Evolutionary conservation across 306 rosid genomes (phyloP).

Genomic region (Carpinus viminea): DNA sequence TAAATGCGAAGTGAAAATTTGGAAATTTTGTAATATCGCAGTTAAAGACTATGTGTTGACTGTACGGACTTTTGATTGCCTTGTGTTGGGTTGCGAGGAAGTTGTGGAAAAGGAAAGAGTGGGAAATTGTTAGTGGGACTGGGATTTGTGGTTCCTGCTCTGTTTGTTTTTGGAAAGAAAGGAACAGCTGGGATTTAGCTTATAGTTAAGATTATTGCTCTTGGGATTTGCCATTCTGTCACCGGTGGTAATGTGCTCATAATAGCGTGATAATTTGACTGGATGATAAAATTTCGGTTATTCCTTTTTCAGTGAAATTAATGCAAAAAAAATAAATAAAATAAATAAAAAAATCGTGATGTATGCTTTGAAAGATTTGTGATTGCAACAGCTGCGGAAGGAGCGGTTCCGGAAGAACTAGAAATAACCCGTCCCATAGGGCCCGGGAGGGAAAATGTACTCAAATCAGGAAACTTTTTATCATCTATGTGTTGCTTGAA

Average conservation of each 20-base stretch:
- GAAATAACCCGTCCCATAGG: too few relatives aligned
- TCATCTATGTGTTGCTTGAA: too few relatives aligned
- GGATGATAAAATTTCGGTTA: not conserved
- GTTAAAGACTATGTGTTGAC: not conserved
- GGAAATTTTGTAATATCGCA: not conserved
- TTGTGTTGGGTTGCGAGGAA: not conserved
- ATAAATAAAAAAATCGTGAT: not conserved
- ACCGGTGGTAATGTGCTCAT: not conserved
- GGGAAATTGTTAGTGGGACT: not conserved
- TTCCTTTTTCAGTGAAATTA: not conserved
- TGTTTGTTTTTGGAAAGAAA: conserved; percentile 5
- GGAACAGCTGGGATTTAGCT: not conserved
- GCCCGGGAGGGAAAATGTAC: too few relatives aligned
- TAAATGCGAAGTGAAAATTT: too few relatives aligned
- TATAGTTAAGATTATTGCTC: not conserved
- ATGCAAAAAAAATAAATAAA: not conserved
- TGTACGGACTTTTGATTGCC: not conserved
- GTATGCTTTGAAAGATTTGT: not conserved
- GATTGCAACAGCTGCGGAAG: too few relatives aligned
- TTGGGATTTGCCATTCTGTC: not conserved
- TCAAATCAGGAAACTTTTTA: too few relatives aligned
- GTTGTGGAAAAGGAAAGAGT: not conserved
- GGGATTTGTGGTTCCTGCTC: not conserved
- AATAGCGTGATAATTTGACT: not conserved
- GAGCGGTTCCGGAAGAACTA: too few relatives aligned